A percentile compares a stretch with the other conserved stretches of the same genome.
phyloP scores from a whole-genome alignment of 2,329 filamentous ascomycete species.

The Epicoccum nigrum region DNA sequence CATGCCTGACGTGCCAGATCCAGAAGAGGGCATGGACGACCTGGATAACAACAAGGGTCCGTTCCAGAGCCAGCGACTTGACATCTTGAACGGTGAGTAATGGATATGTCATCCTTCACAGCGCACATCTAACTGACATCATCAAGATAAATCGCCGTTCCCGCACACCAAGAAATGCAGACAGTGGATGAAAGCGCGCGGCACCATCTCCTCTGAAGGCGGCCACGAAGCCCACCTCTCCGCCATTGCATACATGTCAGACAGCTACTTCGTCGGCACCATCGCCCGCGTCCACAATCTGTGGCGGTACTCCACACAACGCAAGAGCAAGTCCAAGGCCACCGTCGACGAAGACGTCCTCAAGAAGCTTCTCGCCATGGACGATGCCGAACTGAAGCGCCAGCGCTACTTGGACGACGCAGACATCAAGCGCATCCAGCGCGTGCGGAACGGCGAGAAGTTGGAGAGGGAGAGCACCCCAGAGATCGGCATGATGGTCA shows the following conservation, averaged over 20 bases:
- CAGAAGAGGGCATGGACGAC: conserved; percentile 49
- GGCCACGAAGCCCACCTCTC: conserved; percentile 82
- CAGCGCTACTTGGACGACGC: conserved; percentile 56
- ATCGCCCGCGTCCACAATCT: conserved; percentile 80
- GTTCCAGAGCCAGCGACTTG: conserved; percentile 63
- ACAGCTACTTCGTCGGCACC: conserved; percentile 92
- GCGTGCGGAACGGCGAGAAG: conserved; percentile 50
- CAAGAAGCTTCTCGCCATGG: conserved; percentile 53
- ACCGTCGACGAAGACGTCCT: conserved; percentile 52
- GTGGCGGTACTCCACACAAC: conserved; percentile 69
- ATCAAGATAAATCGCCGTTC: conserved; percentile 51
- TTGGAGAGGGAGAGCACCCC: conserved; percentile 58
- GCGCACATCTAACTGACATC: conserved; percentile 22
- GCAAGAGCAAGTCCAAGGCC: conserved; percentile 44
- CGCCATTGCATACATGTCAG: conserved; percentile 90
- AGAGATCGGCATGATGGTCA: conserved; percentile 83
- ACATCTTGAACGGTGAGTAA: conserved; percentile 59
- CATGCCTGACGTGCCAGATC: conserved; percentile 55
- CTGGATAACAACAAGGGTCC: conserved; percentile 52
- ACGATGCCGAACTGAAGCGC: conserved; percentile 51
- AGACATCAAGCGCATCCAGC: conserved; percentile 53
- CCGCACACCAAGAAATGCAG: conserved; percentile 70
- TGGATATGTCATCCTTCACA: conserved; percentile 20
- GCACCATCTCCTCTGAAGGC: conserved; percentile 73
- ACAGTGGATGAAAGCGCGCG: conserved; percentile 75